These are phyloP conservation scores for Crithidia bombi DNA, from an alignment of 208 protist species.

Conservation along the genomic window DNA sequence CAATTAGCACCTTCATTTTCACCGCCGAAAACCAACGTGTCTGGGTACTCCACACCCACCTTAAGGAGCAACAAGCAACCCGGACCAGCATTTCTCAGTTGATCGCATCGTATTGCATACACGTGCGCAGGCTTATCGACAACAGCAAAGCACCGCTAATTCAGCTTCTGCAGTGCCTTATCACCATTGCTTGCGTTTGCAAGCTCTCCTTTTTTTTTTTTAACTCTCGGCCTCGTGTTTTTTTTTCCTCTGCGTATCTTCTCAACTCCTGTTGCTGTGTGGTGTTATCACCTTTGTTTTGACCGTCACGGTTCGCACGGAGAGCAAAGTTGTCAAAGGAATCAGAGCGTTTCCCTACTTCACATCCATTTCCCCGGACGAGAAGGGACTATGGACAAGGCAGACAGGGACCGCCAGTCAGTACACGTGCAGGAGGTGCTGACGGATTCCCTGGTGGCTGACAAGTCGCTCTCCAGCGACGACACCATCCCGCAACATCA, in stretches of 20 bases:
- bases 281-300: no score
- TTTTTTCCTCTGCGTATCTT: not conserved
- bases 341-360: no score
- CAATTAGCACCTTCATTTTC: no score
- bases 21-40: no score
- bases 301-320: no score
- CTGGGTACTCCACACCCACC: no score
- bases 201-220: not conserved
- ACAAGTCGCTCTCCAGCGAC: constrained; percentile 7
- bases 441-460: not conserved
- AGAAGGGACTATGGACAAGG: constrained; percentile 13
- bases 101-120: not conserved
- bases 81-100: no score
- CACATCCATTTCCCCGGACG: no score
- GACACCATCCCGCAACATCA: not conserved
- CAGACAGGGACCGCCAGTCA: not conserved
- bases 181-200: not conserved
- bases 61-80: no score
- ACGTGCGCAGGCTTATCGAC: not conserved
- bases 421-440: constrained; percentile 14
- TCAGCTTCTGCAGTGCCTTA: not conserved
- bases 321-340: no score
- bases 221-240: not conserved
- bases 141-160: not conserved
- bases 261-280: no score